Evolutionary conservation across 306 rosid genomes (phyloP).

Genomic region (Acacia acuminata): DNA sequence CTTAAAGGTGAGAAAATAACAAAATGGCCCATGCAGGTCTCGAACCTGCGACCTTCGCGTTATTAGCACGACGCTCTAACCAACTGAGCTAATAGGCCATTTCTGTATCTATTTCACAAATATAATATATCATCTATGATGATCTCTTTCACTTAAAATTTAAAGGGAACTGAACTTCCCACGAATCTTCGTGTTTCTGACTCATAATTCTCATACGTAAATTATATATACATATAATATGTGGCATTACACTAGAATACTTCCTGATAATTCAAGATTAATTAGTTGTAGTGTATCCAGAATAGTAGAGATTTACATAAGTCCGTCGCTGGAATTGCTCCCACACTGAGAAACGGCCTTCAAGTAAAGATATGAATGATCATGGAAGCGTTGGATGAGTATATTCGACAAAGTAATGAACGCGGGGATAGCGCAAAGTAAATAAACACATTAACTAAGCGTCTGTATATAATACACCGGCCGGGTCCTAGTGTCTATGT

Average conservation of each 20-base stretch:
- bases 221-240: too few relatives aligned
- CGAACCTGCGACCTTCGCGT: constrained; percentile 11
- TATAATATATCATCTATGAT: too few relatives aligned
- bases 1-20: neutral
- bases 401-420: neutral
- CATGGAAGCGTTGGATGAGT: neutral
- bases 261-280: neutral
- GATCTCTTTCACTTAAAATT: too few relatives aligned
- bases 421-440: neutral
- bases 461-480: too few relatives aligned
- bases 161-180: neutral
- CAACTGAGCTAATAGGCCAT: too few relatives aligned
- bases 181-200: too few relatives aligned
- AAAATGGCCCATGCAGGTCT: constrained; percentile 15
- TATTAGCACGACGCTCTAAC: too few relatives aligned
- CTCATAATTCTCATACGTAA: too few relatives aligned
- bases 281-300: neutral
- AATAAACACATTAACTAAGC: neutral
- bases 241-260: neutral
- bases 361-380: neutral
- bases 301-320: neutral
- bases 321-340: neutral
- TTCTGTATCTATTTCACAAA: fast-evolving
- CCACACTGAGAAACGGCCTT: neutral
- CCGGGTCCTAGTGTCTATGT: too few relatives aligned